phyloP scores from a whole-genome alignment of 208 protist species.

The Trypanosoma vivax region DNA sequence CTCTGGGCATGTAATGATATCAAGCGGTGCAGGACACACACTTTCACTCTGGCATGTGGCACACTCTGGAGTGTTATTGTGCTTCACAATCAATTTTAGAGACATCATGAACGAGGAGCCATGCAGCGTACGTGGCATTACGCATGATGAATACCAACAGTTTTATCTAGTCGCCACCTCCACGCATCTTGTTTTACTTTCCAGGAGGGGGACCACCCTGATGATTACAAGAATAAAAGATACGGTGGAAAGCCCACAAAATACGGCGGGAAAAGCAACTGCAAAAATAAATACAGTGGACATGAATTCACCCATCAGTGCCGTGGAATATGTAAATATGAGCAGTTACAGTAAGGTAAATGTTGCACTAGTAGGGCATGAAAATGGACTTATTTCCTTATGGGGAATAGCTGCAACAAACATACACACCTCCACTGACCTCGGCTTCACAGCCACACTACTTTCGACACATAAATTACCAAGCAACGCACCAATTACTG shows the following conservation, averaged over 20 bases:
- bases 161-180: constrained; percentile 35
- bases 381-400: constrained; percentile 18
- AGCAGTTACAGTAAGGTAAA: constrained; percentile 19
- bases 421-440: too few relatives aligned
- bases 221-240: constrained; percentile 17
- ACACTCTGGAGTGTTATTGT: constrained; percentile 22
- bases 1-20: constrained; percentile 33
- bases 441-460: too few relatives aligned
- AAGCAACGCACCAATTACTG: background rate
- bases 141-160: constrained; percentile 20
- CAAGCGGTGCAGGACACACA: constrained; percentile 18
- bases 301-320: constrained; percentile 1
- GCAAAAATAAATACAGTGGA: background rate
- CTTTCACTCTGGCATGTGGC: constrained; percentile 52
- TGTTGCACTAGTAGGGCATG: constrained; percentile 26
- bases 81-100: constrained; percentile 23
- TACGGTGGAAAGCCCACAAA: background rate
- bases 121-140: constrained; percentile 25
- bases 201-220: constrained; percentile 32
- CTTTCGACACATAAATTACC: background rate
- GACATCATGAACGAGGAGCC: constrained; percentile 11
- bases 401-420: constrained; percentile 12
- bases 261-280: background rate
- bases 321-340: constrained; percentile 24
- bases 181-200: constrained; percentile 31